Conservation (phyloP, 345 rosid species). For the Draba incana region DNA sequence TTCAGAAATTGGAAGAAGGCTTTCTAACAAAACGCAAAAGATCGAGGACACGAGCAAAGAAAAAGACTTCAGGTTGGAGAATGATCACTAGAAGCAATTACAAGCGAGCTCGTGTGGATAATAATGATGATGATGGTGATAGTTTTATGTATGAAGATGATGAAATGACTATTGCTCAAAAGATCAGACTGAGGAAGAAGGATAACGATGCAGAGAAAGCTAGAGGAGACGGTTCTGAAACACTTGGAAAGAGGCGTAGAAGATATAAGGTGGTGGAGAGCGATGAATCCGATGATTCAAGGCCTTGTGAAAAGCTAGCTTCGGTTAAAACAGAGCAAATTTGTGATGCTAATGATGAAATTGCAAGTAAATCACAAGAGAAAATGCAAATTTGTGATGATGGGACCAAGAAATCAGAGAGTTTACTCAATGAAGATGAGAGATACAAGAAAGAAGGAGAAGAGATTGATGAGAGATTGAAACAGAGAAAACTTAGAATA, state of each 20-base stretch:
- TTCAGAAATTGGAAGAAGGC: no score
- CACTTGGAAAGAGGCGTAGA: conserved; percentile 19
- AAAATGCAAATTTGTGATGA: background rate
- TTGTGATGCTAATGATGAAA: conserved; percentile 14
- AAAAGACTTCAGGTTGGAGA: conserved; percentile 3
- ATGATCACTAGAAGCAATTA: conserved; percentile 9
- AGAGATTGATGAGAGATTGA: background rate
- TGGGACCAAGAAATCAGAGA: no score
- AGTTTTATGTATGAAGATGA: no score
- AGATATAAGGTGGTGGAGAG: conserved; percentile 24
- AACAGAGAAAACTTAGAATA: conserved; percentile 18
- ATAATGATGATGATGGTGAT: background rate
- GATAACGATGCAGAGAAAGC: background rate
- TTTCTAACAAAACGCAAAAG: background rate
- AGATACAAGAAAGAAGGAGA: background rate
- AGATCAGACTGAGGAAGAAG: no score
- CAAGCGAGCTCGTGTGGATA: conserved; percentile 9
- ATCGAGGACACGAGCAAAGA: background rate
- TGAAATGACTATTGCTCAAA: no score
- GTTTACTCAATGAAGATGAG: background rate
- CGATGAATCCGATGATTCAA: background rate
- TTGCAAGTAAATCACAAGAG: background rate
- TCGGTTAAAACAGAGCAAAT: background rate
- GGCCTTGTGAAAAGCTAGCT: background rate
- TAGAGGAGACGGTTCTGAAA: background rate